These are phyloP conservation scores for Fusarium oxysporum DNA, from an alignment of 2,329 filamentous ascomycete species.

Conservation along the genomic window DNA sequence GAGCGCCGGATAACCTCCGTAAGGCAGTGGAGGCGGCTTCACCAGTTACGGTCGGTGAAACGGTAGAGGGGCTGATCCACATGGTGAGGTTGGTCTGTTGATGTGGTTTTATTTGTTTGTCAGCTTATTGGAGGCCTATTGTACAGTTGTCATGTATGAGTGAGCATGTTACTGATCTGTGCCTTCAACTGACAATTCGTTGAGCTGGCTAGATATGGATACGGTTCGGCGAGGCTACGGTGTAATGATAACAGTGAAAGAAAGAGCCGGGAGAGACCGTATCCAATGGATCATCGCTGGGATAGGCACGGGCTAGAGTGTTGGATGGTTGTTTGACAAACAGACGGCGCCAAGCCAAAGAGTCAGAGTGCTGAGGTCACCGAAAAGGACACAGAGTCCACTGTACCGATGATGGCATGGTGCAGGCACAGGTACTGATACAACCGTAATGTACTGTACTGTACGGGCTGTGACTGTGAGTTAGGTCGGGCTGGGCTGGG, in stretches of 20 bases:
- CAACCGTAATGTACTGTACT: not conserved
- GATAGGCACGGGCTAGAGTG: conserved; percentile 3
- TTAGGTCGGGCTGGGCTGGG: not conserved
- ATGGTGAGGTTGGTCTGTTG: not conserved
- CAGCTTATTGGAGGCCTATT: conserved; percentile 2
- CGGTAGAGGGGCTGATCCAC: conserved; percentile 17
- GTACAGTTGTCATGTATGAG: conserved; percentile 8
- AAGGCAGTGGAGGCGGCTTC: not conserved
- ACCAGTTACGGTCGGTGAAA: conserved; percentile 26
- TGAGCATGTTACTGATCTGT: not conserved
- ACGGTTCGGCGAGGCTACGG: not conserved
- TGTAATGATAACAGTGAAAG: not conserved
- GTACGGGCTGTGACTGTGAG: not conserved
- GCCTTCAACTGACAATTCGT: not conserved
- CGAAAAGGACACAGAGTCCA: conserved; percentile 1
- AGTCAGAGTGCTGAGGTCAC: conserved; percentile 27
- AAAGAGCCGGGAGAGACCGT: not conserved
- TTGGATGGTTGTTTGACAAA: conserved; percentile 2
- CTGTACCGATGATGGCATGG: conserved; percentile 28
- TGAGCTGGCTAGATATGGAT: not conserved
- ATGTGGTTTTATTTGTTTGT: not conserved
- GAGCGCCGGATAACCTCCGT: conserved; percentile 31
- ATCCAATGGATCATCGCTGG: conserved; percentile 2
- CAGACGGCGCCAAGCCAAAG: conserved; percentile 12
- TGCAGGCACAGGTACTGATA: not conserved